Conservation (phyloP, 2,329 filamentous ascomycete species). For the Chaetomium sp. region DNA sequence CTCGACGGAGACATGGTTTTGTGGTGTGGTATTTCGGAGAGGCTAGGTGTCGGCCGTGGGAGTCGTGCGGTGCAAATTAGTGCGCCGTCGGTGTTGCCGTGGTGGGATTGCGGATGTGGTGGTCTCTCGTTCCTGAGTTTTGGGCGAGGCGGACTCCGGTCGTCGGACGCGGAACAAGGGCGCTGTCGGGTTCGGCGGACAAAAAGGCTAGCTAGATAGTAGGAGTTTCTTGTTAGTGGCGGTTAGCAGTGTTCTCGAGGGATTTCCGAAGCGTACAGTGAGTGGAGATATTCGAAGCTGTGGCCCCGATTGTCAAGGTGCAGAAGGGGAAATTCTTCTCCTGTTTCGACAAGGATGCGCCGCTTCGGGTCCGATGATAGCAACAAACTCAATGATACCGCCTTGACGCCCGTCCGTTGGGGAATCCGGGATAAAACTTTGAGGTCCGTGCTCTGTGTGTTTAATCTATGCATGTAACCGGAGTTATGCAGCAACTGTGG, state of each 20-base stretch:
- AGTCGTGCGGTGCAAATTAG: not conserved
- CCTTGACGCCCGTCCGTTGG: conserved; percentile 18
- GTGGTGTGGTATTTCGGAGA: not conserved
- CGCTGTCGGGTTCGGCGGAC: not conserved
- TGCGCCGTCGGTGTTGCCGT: not conserved
- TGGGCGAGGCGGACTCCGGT: conserved; percentile 18
- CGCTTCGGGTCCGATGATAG: conserved; percentile 19
- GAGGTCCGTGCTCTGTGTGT: not conserved
- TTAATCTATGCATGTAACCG: not conserved
- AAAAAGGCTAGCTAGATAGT: not conserved
- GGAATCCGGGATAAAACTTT: conserved; percentile 16
- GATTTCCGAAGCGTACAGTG: conserved; percentile 17
- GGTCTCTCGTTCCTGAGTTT: not conserved
- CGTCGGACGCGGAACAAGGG: conserved; percentile 15
- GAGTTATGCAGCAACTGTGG: not conserved
- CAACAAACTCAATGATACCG: conserved; percentile 12
- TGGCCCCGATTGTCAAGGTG: not conserved
- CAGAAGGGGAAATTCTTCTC: conserved; percentile 16
- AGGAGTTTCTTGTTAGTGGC: not conserved
- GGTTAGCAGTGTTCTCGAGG: not conserved
- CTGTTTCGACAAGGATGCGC: conserved; percentile 17
- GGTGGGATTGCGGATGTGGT: not conserved
- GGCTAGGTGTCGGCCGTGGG: not conserved
- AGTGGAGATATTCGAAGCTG: conserved; percentile 17
- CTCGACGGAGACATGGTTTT: conserved; percentile 35